Base-by-base conservation (phyloP, 768 basidiomycete genomes). In the Rhodotorula sphaerocarpa region DNA sequence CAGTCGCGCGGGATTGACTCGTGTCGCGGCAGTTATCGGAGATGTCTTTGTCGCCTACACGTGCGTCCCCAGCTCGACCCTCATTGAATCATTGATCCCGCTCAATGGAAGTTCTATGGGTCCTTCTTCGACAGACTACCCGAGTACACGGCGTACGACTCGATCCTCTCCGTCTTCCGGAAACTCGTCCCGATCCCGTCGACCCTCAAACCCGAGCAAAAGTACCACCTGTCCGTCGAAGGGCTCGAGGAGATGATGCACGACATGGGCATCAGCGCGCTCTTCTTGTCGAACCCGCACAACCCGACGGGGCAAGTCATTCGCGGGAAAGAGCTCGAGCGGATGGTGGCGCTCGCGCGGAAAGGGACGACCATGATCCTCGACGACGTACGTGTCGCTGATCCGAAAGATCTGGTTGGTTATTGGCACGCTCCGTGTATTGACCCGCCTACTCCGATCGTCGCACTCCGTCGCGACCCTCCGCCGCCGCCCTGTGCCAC, bases 21-120 rank as follows among this genome's bases (percentile, higher is more conserved):
- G 92, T 63, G 81, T 96, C 28, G 90, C 91, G 20, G 88, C 92
- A 21, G 91, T 96, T 53, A 82, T 96, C 60, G 85, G 88, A 46
- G 69, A 65, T 51, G 59, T 68, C 50, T 71, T 65, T 25, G 66
- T 88, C 83, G 86, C 86, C 18, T 92, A 90, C 74, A 50, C 48
- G 30, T 27, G 14, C 12, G 45, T 18, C 28, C 11, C 23, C n/a
- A n/a, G n/a, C n/a, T n/a, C n/a, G n/a, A n/a, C n/a, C n/a, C n/a
- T n/a, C n/a, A n/a, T n/a, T n/a, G n/a, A n/a, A n/a, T n/a, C n/a
- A n/a, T n/a, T n/a, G n/a, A n/a, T n/a, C n/a, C n/a, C n/a, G n/a
- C n/a, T n/a, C n/a, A n/a, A n/a, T n/a, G n/a, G n/a, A n/a, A n/a
- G n/a, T n/a, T n/a, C n/a, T n/a, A n/a, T n/a, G n/a, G n/a, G n/a